phyloP scores from a whole-genome alignment of 257 asterid genomes.

The Leonotis leonurus region DNA sequence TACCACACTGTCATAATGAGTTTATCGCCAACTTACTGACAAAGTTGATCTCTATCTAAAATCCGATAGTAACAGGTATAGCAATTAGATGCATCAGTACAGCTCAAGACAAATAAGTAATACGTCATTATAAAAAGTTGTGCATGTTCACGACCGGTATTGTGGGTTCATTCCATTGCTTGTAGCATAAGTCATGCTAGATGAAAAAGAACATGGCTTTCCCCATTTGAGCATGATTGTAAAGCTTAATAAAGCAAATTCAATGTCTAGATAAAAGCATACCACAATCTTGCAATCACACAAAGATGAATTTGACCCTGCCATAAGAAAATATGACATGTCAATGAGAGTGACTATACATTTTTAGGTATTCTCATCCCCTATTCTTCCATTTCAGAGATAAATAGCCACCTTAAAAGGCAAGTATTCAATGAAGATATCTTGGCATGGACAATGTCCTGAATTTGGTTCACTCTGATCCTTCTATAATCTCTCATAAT shows the following conservation, averaged over 20 bases:
- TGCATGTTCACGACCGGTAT: not conserved
- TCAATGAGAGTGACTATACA: not conserved
- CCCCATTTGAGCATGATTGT: not conserved
- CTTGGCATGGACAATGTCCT: not conserved
- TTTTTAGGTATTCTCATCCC: not conserved
- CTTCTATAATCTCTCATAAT: not conserved
- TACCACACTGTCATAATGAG: no score
- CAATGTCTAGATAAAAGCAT: not conserved
- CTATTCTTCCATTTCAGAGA: not conserved
- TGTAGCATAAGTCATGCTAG: not conserved
- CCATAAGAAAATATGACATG: not conserved
- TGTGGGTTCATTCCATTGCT: not conserved
- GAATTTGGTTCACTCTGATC: not conserved
- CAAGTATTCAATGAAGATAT: not conserved
- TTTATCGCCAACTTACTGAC: no score
- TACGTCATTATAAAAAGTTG: not conserved
- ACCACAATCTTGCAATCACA: not conserved
- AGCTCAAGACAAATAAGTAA: conserved; percentile 2
- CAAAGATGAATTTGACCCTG: not conserved
- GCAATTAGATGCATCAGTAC: not conserved
- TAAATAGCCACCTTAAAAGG: not conserved
- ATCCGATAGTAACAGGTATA: not conserved
- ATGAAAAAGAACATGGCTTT: not conserved
- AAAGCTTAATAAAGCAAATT: not conserved
- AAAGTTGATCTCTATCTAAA: not conserved